Evolutionary conservation across 164 flowering plant species (phyloP).

Genomic region (Piper longum): DNA sequence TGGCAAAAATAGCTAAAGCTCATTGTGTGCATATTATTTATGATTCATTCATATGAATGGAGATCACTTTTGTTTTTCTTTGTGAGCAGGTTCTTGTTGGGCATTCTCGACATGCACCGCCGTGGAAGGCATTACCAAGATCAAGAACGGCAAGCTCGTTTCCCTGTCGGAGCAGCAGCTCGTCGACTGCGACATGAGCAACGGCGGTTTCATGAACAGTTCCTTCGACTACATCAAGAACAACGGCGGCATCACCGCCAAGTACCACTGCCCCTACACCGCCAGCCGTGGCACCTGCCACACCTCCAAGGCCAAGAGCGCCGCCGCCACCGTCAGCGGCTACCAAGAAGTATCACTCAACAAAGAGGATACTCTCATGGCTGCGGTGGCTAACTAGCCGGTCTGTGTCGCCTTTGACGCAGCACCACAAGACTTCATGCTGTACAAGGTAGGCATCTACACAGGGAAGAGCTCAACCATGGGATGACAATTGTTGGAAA

Average conservation of each 20-base stretch:
- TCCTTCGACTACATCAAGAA: conserved; percentile 5
- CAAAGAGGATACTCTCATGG: conserved; percentile 2
- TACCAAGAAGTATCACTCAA: conserved; percentile 3
- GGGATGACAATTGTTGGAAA: conserved; percentile 3
- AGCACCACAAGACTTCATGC: background rate
- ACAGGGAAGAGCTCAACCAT: conserved; percentile 1
- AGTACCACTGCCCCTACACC: conserved; percentile 1
- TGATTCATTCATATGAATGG: too few relatives aligned
- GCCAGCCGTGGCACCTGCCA: conserved; percentile 1
- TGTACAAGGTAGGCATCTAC: conserved; percentile 3
- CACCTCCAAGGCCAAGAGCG: background rate
- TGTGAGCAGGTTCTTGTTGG: conserved; percentile 7
- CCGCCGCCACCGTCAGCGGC: conserved; percentile 3
- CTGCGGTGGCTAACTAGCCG: conserved; percentile 3
- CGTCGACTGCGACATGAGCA: conserved; percentile 7
- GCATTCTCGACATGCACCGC: conserved; percentile 12
- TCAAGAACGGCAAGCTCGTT: conserved; percentile 7
- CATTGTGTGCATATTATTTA: too few relatives aligned
- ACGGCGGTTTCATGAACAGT: conserved; percentile 1
- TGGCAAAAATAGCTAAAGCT: too few relatives aligned
- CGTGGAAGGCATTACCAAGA: conserved; percentile 7
- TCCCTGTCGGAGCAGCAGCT: conserved; percentile 12
- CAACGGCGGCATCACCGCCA: conserved; percentile 3
- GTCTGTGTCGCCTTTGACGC: conserved; percentile 6
- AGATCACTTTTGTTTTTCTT: too few relatives aligned